Conservation (phyloP, 345 rosid species). For the Citrus trifoliata region DNA sequence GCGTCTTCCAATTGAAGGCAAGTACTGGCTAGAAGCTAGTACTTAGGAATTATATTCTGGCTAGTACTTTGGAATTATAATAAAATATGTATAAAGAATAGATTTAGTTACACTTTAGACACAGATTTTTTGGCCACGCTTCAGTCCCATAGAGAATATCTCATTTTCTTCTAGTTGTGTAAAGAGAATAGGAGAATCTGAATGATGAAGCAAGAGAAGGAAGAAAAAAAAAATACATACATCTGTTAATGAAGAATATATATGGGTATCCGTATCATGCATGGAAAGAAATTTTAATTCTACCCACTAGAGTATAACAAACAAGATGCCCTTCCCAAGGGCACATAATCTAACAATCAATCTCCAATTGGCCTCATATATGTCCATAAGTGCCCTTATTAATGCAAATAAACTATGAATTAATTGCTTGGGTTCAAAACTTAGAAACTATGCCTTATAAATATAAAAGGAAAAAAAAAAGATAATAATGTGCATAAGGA, state of each 20-base stretch:
- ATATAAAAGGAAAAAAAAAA: neutral
- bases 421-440: neutral
- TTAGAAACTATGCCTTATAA: neutral
- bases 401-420: neutral
- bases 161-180: neutral
- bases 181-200: neutral
- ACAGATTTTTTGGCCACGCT: too few species aligned
- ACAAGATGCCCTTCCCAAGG: slow-evolving; percentile 14
- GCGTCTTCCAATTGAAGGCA: neutral
- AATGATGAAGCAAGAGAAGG: neutral
- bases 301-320: neutral
- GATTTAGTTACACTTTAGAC: neutral
- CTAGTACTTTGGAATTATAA: neutral
- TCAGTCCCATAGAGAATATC: neutral
- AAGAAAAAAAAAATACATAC: too few species aligned
- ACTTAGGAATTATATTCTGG: neutral
- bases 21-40: neutral
- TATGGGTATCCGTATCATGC: neutral
- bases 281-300: neutral
- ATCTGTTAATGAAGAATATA: neutral
- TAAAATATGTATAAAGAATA: neutral
- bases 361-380: neutral
- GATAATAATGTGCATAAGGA: slow-evolving; percentile 8
- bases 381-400: neutral
- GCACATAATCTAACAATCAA: slow-evolving; percentile 11